phyloP scores from a whole-genome alignment of 768 basidiomycete species.

The Trametes coccinea region DNA sequence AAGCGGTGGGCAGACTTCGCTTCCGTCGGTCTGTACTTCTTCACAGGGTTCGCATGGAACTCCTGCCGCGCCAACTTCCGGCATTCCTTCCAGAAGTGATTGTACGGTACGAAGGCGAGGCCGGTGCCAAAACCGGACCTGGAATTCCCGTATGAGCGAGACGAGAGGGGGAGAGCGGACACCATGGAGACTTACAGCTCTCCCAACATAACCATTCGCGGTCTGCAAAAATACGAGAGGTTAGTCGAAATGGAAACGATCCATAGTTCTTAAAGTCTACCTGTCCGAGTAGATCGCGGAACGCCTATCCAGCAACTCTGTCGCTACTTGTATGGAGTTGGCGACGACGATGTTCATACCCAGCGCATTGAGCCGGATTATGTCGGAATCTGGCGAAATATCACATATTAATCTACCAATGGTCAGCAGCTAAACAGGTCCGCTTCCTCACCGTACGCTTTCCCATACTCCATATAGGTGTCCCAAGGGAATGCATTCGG shows the following conservation, averaged over 20 bases:
- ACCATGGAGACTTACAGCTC: slow-evolving; percentile 1
- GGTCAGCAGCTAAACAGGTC: background rate
- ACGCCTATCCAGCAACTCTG: slow-evolving; percentile 31
- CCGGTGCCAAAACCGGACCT: slow-evolving; percentile 6
- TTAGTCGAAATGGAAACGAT: too few species aligned
- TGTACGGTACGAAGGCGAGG: slow-evolving; percentile 8
- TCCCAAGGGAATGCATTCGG: slow-evolving; percentile 2
- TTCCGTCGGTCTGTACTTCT: slow-evolving; percentile 3
- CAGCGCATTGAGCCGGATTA: slow-evolving; percentile 8
- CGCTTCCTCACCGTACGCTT: background rate
- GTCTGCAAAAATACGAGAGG: background rate
- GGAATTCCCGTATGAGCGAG: too few species aligned
- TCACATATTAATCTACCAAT: background rate
- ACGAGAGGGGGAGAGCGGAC: too few species aligned
- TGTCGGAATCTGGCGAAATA: slow-evolving; percentile 4
- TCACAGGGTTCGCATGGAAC: slow-evolving; percentile 8
- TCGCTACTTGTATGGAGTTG: slow-evolving; percentile 26
- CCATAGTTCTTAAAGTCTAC: background rate
- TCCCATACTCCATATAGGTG: background rate
- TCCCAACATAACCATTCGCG: slow-evolving; percentile 10
- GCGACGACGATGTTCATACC: slow-evolving; percentile 29
- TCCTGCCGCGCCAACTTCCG: slow-evolving; percentile 10
- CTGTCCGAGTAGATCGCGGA: slow-evolving; percentile 31
- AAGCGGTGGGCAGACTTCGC: background rate
- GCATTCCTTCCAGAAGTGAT: background rate